Evolutionary conservation across 352 stramenopile genomes (phyloP).

Genomic region (Achlya hypogyna): DNA sequence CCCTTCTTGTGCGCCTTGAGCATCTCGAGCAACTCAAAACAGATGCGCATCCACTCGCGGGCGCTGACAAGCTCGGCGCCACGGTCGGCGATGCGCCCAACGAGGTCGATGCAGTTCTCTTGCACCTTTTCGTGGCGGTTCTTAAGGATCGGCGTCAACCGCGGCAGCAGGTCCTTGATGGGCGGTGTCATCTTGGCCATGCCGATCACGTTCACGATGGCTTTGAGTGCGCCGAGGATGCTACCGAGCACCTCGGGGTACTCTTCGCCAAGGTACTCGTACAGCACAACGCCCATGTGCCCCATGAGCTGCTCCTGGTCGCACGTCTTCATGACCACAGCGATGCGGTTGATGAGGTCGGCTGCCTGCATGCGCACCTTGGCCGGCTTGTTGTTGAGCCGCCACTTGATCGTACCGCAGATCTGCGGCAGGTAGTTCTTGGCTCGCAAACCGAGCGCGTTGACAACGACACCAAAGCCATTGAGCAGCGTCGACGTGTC

Average conservation of each 20-base stretch:
- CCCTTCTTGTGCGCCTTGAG: slow-evolving; percentile 99
- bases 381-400: slow-evolving; percentile 98
- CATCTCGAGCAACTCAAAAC: slow-evolving; percentile 99
- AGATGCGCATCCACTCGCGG: slow-evolving; percentile 99
- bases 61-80: slow-evolving; percentile 96
- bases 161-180: slow-evolving; percentile 97
- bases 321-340: slow-evolving; percentile 98
- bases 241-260: slow-evolving; percentile 98
- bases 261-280: slow-evolving; percentile 99
- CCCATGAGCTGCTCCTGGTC: slow-evolving; percentile 98
- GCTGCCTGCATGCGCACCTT: slow-evolving; percentile 99
- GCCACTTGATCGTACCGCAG: slow-evolving; percentile 98
- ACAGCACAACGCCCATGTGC: slow-evolving; percentile 98
- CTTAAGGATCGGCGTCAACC: slow-evolving; percentile 97
- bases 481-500: slow-evolving; percentile 94
- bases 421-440: slow-evolving; percentile 99
- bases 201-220: slow-evolving; percentile 99
- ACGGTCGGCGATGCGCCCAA: slow-evolving; percentile 97
- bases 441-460: slow-evolving; percentile 93
- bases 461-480: slow-evolving; percentile 97
- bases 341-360: slow-evolving; percentile 97
- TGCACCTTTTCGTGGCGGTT: slow-evolving; percentile 99
- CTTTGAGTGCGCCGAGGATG: slow-evolving; percentile 96
- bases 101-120: slow-evolving; percentile 98
- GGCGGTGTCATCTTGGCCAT: slow-evolving; percentile 99